Percentiles rank a stretch among this genome's conserved stretches.
Conservation (phyloP, 768 basidiomycete species). For the Boletus insuetus region DNA sequence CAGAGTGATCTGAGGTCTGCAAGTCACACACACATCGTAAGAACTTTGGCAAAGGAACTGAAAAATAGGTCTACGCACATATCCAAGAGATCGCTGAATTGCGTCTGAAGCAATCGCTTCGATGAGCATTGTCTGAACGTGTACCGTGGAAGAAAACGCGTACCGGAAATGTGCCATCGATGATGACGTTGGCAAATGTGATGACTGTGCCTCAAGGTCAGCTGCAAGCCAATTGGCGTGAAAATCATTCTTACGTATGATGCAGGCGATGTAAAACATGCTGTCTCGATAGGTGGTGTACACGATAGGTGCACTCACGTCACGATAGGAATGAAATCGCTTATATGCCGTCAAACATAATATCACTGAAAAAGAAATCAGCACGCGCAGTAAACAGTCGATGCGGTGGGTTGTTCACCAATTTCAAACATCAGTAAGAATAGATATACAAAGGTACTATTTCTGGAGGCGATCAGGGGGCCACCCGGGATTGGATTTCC, state of each 20-base stretch:
- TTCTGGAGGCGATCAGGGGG: background rate
- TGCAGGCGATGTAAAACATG: conserved; percentile 18
- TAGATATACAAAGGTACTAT: conserved; percentile 6
- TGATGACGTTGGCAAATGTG: conserved; percentile 12
- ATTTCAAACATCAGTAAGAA: conserved; percentile 11
- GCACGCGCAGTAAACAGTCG: background rate
- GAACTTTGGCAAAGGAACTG: background rate
- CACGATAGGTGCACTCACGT: conserved; percentile 1
- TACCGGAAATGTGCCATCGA: conserved; percentile 11
- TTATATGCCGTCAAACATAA: conserved; percentile 7
- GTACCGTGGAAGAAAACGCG: background rate
- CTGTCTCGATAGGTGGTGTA: conserved; percentile 11
- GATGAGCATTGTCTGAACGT: background rate
- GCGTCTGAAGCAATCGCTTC: background rate
- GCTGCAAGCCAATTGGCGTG: background rate
- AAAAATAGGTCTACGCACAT: background rate
- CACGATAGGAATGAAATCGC: conserved; percentile 3
- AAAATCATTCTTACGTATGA: conserved; percentile 8
- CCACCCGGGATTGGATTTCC: background rate
- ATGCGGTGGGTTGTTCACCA: background rate
- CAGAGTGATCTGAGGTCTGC: conserved; percentile 5
- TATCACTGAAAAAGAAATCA: conserved; percentile 1
- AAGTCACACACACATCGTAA: background rate
- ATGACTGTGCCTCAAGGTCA: conserved; percentile 9
- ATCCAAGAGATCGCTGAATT: conserved; percentile 3